Conservation (phyloP, 1,284 basidiomycete species). For the Baeospora myosura region DNA sequence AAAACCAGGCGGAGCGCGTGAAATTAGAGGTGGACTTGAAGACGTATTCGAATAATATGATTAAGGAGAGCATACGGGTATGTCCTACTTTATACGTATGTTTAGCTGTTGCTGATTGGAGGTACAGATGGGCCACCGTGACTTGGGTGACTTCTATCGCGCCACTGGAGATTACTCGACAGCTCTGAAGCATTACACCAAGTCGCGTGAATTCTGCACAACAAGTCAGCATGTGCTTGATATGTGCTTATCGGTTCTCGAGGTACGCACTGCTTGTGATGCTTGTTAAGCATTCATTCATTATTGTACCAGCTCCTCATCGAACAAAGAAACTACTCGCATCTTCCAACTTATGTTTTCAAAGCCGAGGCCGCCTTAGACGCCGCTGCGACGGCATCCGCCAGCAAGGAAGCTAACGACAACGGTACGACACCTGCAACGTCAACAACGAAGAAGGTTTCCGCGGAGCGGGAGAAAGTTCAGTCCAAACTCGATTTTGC, state of each 20-base stretch:
- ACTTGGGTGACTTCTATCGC: slow-evolving; percentile 73
- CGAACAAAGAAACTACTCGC: slow-evolving; percentile 76
- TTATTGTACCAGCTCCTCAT: slow-evolving; percentile 54
- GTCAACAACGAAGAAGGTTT: slow-evolving; percentile 37
- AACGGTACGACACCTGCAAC: slow-evolving; percentile 21
- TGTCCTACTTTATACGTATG: slow-evolving; percentile 20
- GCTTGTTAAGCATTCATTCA: slow-evolving; percentile 1
- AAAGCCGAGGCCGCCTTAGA: slow-evolving; percentile 87
- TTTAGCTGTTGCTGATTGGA: slow-evolving; percentile 1
- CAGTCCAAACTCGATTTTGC: slow-evolving; percentile 77
- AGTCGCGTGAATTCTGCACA: slow-evolving; percentile 81
- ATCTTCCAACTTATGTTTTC: slow-evolving; percentile 81
- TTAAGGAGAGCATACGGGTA: slow-evolving; percentile 90
- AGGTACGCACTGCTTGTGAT: slow-evolving; percentile 36
- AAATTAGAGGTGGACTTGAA: slow-evolving; percentile 85
- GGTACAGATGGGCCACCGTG: slow-evolving; percentile 73
- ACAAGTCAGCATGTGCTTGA: slow-evolving; percentile 81
- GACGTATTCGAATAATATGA: slow-evolving; percentile 85
- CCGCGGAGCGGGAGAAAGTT: slow-evolving; percentile 53
- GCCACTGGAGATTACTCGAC: slow-evolving; percentile 59
- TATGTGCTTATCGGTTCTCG: slow-evolving; percentile 75
- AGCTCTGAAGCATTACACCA: slow-evolving; percentile 74
- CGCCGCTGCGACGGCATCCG: slow-evolving; percentile 32
- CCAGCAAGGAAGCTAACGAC: slow-evolving; percentile 13
- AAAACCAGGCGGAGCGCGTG: slow-evolving; percentile 57